phyloP scores from a whole-genome alignment of 2,329 filamentous ascomycete species.

The Nemania sp. region DNA sequence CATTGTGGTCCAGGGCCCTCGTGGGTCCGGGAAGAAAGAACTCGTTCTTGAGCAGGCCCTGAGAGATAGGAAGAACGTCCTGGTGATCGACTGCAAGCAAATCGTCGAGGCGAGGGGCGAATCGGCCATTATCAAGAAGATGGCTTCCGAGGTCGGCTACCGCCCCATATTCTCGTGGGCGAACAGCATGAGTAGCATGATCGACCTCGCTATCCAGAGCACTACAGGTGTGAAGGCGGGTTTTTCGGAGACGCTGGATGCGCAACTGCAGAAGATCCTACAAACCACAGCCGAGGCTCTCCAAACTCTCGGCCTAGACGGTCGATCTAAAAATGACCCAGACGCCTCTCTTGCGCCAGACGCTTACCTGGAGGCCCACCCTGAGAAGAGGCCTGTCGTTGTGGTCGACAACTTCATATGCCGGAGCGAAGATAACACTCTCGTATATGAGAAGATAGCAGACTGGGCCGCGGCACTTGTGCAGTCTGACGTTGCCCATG shows the following conservation, averaged over 20 bases:
- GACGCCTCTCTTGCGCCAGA: slow-evolving; percentile 77
- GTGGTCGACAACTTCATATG: slow-evolving; percentile 92
- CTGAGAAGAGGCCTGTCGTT: slow-evolving; percentile 79
- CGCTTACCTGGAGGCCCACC: slow-evolving; percentile 87
- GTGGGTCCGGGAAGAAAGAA: slow-evolving; percentile 89
- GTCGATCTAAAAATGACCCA: slow-evolving; percentile 71
- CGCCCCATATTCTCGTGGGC: slow-evolving; percentile 94
- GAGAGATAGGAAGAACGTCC: slow-evolving; percentile 73
- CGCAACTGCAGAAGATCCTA: slow-evolving; percentile 86
- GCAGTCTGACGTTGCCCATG: slow-evolving; percentile 86
- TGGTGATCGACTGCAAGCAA: slow-evolving; percentile 90
- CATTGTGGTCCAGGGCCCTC: slow-evolving; percentile 89
- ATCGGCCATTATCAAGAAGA: slow-evolving; percentile 77
- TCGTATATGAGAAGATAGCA: slow-evolving; percentile 79
- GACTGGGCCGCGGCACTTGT: slow-evolving; percentile 90
- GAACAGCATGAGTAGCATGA: slow-evolving; percentile 89
- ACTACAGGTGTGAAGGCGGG: slow-evolving; percentile 93
- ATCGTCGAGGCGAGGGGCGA: slow-evolving; percentile 92
- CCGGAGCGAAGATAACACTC: slow-evolving; percentile 68
- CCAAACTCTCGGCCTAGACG: slow-evolving; percentile 74
- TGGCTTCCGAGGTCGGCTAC: slow-evolving; percentile 85
- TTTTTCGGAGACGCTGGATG: slow-evolving; percentile 90
- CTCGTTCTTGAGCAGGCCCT: slow-evolving; percentile 85
- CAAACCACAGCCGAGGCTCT: slow-evolving; percentile 81
- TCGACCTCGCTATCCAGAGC: slow-evolving; percentile 90